phyloP scores from a whole-genome alignment of 179 eudicot genomes.

The Sideroxylon spinosum region DNA sequence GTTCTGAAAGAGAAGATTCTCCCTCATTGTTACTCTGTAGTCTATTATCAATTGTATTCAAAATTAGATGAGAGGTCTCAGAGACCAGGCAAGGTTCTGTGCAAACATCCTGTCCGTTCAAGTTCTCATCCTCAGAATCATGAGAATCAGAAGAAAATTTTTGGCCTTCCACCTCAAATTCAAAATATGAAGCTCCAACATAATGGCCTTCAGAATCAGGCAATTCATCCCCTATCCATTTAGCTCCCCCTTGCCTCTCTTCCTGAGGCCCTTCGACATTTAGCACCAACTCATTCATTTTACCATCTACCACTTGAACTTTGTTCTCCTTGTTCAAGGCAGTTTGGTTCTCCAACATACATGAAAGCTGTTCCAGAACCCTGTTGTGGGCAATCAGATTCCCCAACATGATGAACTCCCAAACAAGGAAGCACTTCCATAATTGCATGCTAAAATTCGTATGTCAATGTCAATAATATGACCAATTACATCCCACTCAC shows the following conservation, averaged over 20 bases:
- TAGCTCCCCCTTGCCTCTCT: slow-evolving; percentile 27
- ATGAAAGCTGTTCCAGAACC: slow-evolving; percentile 35
- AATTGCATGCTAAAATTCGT: slow-evolving; percentile 25
- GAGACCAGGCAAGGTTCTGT: slow-evolving; percentile 45
- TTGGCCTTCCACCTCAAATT: slow-evolving; percentile 40
- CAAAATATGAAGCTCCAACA: slow-evolving; percentile 35
- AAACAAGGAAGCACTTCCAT: slow-evolving; percentile 74
- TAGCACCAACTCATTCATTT: slow-evolving; percentile 28
- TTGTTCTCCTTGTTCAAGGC: slow-evolving; percentile 31
- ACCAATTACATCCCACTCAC: slow-evolving; percentile 18
- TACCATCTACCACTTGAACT: slow-evolving; percentile 28
- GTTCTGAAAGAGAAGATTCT: slow-evolving; percentile 36
- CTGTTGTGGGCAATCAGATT: slow-evolving; percentile 46
- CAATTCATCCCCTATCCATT: slow-evolving; percentile 33
- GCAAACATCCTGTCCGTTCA: slow-evolving; percentile 31
- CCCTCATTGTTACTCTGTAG: slow-evolving; percentile 38
- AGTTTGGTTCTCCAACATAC: slow-evolving; percentile 36
- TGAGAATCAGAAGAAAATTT: slow-evolving; percentile 33
- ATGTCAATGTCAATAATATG: slow-evolving; percentile 27
- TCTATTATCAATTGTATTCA: slow-evolving; percentile 54
- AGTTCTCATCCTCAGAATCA: slow-evolving; percentile 48
- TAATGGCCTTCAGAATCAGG: slow-evolving; percentile 27
- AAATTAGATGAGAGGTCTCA: slow-evolving; percentile 47
- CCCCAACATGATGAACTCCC: slow-evolving; percentile 38
- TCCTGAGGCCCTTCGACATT: slow-evolving; percentile 31